Conservation (phyloP, 495 filamentous ascomycete species). For the Neohortaea acidophila region DNA sequence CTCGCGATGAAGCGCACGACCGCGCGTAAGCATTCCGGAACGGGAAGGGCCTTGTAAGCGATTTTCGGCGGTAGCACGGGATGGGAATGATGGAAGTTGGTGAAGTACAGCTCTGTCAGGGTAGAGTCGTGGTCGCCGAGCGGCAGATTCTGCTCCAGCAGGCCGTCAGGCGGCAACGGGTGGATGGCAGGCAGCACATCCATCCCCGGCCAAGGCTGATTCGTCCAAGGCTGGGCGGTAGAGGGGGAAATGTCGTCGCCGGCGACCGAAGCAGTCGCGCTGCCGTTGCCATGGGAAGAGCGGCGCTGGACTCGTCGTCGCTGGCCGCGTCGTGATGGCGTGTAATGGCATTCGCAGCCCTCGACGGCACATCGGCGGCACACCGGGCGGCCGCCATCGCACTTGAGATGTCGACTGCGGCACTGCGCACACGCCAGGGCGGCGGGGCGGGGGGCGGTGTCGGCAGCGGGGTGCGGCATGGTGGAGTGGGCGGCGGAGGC, state of each 20-base stretch:
- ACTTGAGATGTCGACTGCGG: conserved; percentile 21
- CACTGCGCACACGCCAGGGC: conserved; percentile 1
- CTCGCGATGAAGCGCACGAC: conserved; percentile 41
- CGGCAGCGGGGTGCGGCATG: too few relatives aligned
- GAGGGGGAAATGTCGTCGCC: background rate
- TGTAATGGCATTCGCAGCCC: conserved; percentile 33
- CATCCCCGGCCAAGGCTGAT: background rate
- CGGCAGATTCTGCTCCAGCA: background rate
- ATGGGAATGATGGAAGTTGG: conserved; percentile 53
- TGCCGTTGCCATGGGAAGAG: background rate
- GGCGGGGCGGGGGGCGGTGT: background rate
- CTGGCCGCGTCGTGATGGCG: conserved; percentile 38
- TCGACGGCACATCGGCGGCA: conserved; percentile 31
- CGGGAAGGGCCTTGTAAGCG: conserved; percentile 1
- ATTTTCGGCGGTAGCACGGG: conserved; percentile 43
- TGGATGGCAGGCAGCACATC: background rate
- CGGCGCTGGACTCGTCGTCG: conserved; percentile 20
- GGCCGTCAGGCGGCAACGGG: background rate
- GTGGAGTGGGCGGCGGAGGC: too few relatives aligned
- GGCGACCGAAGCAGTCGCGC: too few relatives aligned
- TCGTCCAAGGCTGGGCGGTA: background rate
- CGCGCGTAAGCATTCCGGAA: conserved; percentile 5
- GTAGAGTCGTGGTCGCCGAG: conserved; percentile 1
- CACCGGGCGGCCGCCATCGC: conserved; percentile 35
- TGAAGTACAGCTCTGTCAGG: conserved; percentile 37